Conservation (phyloP, 352 stramenopile genomes). For the Peronospora destructor region DNA sequence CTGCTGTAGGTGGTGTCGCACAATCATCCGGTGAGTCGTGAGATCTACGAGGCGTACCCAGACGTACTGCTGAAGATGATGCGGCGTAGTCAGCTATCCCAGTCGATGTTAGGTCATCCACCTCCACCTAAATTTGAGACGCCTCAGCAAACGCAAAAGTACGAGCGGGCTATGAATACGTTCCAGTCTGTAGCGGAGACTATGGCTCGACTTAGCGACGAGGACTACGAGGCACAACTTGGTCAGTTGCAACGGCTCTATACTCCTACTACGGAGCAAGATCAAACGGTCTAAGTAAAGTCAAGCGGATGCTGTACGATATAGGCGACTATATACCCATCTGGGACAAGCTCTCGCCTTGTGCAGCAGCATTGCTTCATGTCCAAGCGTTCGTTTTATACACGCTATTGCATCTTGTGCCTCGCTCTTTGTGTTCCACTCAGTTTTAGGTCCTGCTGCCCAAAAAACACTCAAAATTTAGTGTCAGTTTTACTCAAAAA, state of each 20-base stretch:
- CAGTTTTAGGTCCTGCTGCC: background rate
- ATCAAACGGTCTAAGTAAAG: slow-evolving; percentile 51
- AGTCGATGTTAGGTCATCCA: slow-evolving; percentile 56
- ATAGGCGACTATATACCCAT: slow-evolving; percentile 13
- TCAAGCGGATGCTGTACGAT: background rate
- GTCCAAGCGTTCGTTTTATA: slow-evolving; percentile 1
- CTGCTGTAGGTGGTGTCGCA: slow-evolving; percentile 64
- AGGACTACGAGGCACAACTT: slow-evolving; percentile 71
- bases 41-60: slow-evolving; percentile 82
- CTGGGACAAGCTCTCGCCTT: slow-evolving; percentile 5
- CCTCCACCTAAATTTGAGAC: slow-evolving; percentile 72
- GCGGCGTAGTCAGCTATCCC: slow-evolving; percentile 63
- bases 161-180: slow-evolving; percentile 57
- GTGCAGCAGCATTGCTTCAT: slow-evolving; percentile 11
- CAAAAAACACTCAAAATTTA: no score
- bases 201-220: slow-evolving; percentile 61
- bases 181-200: slow-evolving; percentile 67
- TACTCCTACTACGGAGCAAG: slow-evolving; percentile 38
- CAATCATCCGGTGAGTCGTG: slow-evolving; percentile 77
- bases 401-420: slow-evolving; percentile 1
- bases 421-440: no score
- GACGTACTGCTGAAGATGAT: slow-evolving; percentile 82
- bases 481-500: background rate
- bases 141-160: slow-evolving; percentile 66
- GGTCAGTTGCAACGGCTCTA: slow-evolving; percentile 75